Conservation (phyloP, 163 green algal species). For the Prototheca stagnorum region DNA sequence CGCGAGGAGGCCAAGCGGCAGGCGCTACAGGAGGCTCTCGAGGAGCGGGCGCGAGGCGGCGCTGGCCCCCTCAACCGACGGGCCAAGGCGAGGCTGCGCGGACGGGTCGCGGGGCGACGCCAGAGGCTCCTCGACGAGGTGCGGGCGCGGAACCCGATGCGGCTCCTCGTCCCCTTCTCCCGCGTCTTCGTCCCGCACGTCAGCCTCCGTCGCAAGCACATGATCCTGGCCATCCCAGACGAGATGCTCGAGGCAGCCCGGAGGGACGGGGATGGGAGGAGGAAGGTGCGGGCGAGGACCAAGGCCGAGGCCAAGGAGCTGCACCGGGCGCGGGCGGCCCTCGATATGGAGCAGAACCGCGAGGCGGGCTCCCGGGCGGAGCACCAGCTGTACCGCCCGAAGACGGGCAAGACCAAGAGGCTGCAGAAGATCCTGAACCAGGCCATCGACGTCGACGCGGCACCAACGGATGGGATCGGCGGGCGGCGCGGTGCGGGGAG, state of each 20-base stretch:
- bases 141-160: background rate
- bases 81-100: no score
- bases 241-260: constrained; percentile 24
- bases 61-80: no score
- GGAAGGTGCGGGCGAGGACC: no score
- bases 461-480: no score
- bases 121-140: constrained; percentile 29
- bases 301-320: background rate
- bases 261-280: background rate
- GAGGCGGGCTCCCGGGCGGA: no score
- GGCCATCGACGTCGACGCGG: no score
- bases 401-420: no score
- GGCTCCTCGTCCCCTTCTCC: constrained; percentile 30
- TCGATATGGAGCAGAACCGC: background rate
- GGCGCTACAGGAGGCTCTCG: background rate
- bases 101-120: no score
- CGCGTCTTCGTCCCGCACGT: constrained; percentile 31
- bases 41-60: background rate
- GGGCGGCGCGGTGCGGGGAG: no score
- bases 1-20: no score
- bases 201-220: constrained; percentile 6
- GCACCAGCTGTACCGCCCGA: no score
- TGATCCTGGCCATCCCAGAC: constrained; percentile 22
- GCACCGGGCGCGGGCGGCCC: background rate
- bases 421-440: no score